Base-by-base conservation (phyloP, 2,329 filamentous ascomycete genomes). In the Huntiella moniliformis region DNA sequence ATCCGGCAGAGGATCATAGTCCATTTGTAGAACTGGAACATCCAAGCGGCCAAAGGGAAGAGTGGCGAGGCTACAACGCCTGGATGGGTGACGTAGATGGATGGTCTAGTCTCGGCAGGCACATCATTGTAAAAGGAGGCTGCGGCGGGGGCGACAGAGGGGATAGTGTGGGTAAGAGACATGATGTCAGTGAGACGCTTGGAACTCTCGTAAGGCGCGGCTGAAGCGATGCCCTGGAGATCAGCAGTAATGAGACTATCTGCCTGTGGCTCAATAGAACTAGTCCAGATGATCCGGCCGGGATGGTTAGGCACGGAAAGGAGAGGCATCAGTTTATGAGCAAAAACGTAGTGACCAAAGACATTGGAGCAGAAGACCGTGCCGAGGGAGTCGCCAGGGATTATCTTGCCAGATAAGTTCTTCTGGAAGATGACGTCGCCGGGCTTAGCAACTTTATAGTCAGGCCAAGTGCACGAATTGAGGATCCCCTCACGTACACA, bases 291-390 rank as follows among this genome's bases (percentile, higher is more conserved):
- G 44, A 98, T 71, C 43, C 85, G 75, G 6, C 77, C 82, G 0
- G 66, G 64, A 1, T 61, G 47, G 12, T 61, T 56, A 12, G 56
- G 57, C 43, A 74, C 65, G 54, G 66, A 63, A 54, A 98, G 70
- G 8, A 95, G 66, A 0, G 84, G 80, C 53, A 81, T 70, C 8
- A 96, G 70, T 56, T 79, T 76, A 59, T 94, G 87, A 12, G 75
- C 74, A 17, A 98, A 74, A 56, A 95, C 64, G 59, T 98, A 96
- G 63, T 98, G 91, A 0, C 91, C 91, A 57, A 98, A 96, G 28
- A 94, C 72, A 57, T 96, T 96, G 42, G 88, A 80, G 58, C 79
- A 81, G 59, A 96, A 98, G 13, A 94, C 76, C 53, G 84, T 71
- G 3, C 85, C 87, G 1, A 98, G 64, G 4, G 66, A 63, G 15